These are phyloP conservation scores for Jamesozyma hellenica DNA, from an alignment of 805 yeast species.

Conservation along the genomic window DNA sequence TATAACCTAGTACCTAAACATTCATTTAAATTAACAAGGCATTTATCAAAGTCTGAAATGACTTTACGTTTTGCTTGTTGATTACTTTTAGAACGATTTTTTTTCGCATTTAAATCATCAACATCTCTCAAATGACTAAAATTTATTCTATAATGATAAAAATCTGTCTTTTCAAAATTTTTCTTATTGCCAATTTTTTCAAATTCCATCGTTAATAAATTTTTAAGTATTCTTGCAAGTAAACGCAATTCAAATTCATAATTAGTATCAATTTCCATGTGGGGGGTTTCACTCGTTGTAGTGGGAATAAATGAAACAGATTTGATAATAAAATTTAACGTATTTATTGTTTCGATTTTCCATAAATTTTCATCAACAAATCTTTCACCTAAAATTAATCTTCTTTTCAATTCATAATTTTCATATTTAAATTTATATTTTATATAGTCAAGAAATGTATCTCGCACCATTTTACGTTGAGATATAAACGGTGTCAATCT, in stretches of 20 bases:
- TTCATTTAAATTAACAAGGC: conserved; percentile 20
- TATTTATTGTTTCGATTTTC: conserved; percentile 7
- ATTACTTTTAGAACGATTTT: background rate
- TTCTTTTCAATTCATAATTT: conserved; percentile 17
- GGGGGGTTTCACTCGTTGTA: background rate
- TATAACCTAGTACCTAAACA: conserved; percentile 18
- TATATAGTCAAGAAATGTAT: conserved; percentile 21
- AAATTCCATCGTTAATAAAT: conserved; percentile 22
- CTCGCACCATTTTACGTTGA: conserved; percentile 16
- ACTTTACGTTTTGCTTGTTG: conserved; percentile 3
- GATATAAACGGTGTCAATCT: conserved; percentile 24
- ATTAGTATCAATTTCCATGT: conserved; percentile 5
- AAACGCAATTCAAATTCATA: background rate
- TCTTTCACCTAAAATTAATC: conserved; percentile 6
- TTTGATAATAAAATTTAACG: conserved; percentile 19
- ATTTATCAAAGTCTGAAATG: conserved; percentile 20
- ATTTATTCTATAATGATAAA: conserved; percentile 7
- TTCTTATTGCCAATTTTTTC: conserved; percentile 11
- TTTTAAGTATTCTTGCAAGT: conserved; percentile 17
- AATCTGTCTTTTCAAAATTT: conserved; percentile 1
- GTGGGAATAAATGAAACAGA: conserved; percentile 12
- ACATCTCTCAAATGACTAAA: conserved; percentile 10
- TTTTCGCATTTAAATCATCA: background rate
- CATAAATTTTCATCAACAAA: background rate
- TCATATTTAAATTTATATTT: conserved; percentile 23